Evolutionary conservation across 2,329 filamentous ascomycete species (phyloP).

Genomic region (Trichoderma aggressivum): DNA sequence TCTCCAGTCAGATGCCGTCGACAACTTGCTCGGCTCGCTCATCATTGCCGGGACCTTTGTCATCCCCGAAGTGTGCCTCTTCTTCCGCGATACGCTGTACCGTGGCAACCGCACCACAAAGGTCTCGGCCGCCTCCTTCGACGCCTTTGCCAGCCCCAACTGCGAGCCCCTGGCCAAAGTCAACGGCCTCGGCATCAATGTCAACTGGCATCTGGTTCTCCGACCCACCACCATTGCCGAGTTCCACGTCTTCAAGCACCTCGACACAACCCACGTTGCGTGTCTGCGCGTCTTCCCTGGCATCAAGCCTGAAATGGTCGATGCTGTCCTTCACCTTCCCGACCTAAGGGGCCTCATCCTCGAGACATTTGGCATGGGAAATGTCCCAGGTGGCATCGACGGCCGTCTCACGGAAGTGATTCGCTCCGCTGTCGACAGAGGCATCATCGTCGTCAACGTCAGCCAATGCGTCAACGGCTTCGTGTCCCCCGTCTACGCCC

Average conservation of each 20-base stretch:
- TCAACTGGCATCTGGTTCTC: conserved; percentile 75
- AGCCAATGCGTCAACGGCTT: conserved; percentile 82
- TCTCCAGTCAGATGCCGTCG: conserved; percentile 84
- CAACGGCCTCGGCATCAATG: conserved; percentile 74
- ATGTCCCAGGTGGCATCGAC: conserved; percentile 78
- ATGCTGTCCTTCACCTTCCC: conserved; percentile 74
- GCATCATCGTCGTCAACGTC: conserved; percentile 84
- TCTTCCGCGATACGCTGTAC: conserved; percentile 89
- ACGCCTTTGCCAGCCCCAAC: conserved; percentile 88
- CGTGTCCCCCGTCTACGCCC: conserved; percentile 74
- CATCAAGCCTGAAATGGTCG: conserved; percentile 90
- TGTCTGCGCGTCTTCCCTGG: conserved; percentile 88
- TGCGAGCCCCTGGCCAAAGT: conserved; percentile 76
- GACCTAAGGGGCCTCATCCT: conserved; percentile 77
- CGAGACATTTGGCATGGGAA: conserved; percentile 91
- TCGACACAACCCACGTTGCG: conserved; percentile 85
- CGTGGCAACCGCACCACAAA: conserved; percentile 87
- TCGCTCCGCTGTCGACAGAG: conserved; percentile 70
- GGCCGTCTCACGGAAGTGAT: conserved; percentile 77
- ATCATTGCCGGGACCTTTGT: conserved; percentile 90
- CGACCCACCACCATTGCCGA: conserved; percentile 70
- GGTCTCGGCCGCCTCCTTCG: conserved; percentile 79
- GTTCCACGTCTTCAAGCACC: conserved; percentile 69
- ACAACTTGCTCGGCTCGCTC: conserved; percentile 83
- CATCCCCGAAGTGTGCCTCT: conserved; percentile 88